Percentiles rank a stretch among this genome's conserved stretches.
Evolutionary conservation across 345 rosid species (phyloP).

Genomic region (Sapria himalayana): DNA sequence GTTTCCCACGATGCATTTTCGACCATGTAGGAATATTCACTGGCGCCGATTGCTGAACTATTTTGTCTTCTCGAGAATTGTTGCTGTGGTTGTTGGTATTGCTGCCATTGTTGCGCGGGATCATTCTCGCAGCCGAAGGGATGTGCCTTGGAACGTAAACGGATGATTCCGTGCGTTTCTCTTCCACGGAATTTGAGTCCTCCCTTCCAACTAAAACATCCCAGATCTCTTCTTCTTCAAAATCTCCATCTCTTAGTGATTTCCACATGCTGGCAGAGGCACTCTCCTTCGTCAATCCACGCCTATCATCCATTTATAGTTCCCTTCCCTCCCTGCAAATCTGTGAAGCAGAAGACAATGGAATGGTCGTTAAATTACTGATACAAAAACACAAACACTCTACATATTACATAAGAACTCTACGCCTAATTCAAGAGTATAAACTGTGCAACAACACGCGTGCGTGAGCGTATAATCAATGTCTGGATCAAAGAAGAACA

Average conservation of each 20-base stretch:
- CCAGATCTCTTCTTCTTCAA: constrained; percentile 25
- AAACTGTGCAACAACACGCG: no score
- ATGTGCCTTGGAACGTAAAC: constrained; percentile 12
- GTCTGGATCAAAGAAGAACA: no score
- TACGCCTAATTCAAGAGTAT: no score
- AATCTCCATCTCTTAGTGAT: constrained; percentile 20
- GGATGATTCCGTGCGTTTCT: constrained; percentile 11
- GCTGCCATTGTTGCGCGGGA: constrained; percentile 14
- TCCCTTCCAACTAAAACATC: constrained; percentile 16
- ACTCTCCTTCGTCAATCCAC: no score
- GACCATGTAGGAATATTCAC: constrained; percentile 64
- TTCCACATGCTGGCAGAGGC: constrained; percentile 16
- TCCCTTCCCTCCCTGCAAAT: no score
- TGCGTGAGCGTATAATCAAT: no score
- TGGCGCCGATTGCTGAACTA: constrained; percentile 41
- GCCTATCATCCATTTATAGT: no score
- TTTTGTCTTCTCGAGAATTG: constrained; percentile 10
- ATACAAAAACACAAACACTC: no score
- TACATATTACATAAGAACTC: no score
- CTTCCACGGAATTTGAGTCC: constrained; percentile 7
- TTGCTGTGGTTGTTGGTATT: constrained; percentile 5
- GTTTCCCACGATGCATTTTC: constrained; percentile 13
- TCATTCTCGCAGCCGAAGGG: constrained; percentile 32
- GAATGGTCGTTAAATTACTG: no score
- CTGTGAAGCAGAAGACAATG: no score